Percentiles rank a stretch among this genome's conserved stretches.
Evolutionary conservation across 2,329 filamentous ascomycete species (phyloP).

Genomic region (Trichoderma pleuroti): DNA sequence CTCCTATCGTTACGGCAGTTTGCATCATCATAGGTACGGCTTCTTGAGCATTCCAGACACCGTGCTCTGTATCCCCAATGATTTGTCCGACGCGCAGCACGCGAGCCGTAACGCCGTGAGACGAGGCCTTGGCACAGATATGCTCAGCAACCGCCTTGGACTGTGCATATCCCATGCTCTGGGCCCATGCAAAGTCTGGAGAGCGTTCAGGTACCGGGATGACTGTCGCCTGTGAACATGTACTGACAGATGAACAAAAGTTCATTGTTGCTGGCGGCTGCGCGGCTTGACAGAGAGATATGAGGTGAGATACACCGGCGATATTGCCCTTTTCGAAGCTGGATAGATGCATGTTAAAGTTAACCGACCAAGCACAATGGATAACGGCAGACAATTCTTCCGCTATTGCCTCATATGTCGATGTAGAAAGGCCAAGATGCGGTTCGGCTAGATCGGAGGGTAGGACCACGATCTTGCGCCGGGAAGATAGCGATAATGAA

Average conservation of each 20-base stretch:
- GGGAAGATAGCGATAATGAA: slow-evolving; percentile 28
- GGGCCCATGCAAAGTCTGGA: slow-evolving; percentile 36
- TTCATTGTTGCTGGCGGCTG: slow-evolving; percentile 7
- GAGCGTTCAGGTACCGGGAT: slow-evolving; percentile 19
- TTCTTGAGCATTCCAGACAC: slow-evolving; percentile 49
- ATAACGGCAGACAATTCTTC: slow-evolving; percentile 40
- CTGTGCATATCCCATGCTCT: slow-evolving; percentile 42
- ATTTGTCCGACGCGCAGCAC: slow-evolving; percentile 50
- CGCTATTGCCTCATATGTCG: slow-evolving; percentile 13
- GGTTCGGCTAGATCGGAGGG: slow-evolving; percentile 25
- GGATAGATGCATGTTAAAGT: slow-evolving; percentile 51
- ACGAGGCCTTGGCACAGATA: slow-evolving; percentile 36
- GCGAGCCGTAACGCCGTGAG: slow-evolving; percentile 31
- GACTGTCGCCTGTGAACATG: not conserved
- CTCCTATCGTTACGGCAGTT: slow-evolving; percentile 41
- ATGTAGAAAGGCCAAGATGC: not conserved
- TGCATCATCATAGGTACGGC: slow-evolving; percentile 52
- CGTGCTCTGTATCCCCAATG: slow-evolving; percentile 43
- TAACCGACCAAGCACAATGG: slow-evolving; percentile 54
- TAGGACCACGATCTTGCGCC: slow-evolving; percentile 41
- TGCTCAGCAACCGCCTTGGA: slow-evolving; percentile 40
- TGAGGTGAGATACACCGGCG: not conserved
- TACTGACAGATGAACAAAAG: slow-evolving; percentile 10
- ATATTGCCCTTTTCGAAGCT: slow-evolving; percentile 38
- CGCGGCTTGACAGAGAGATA: not conserved